Base-by-base conservation (phyloP, 768 basidiomycete genomes). In the Russula vinacea region DNA sequence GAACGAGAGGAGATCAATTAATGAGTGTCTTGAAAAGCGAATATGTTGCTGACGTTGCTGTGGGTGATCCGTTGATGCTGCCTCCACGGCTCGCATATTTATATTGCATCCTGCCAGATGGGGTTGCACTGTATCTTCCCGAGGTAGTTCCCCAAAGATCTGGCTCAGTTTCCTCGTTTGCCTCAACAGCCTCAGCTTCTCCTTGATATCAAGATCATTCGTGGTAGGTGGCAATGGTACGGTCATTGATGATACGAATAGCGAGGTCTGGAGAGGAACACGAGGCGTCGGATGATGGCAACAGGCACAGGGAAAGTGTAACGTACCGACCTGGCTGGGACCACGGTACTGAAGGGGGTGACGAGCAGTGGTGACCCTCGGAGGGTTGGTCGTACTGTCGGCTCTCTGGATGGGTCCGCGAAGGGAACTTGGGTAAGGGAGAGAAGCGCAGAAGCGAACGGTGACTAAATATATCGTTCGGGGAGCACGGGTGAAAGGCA, bases 161-260 rank as follows among this genome's bases (percentile, higher is more conserved):
- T 73, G 76, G 65, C 76, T 78, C 53, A 83, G 71, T 66, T 79
- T 82, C 42, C 77, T 73, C 29, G 77, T 74, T 64, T 80, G 79
- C 69, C 74, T 75, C 58, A 80, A 64, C 56, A 78, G 69, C 65
- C 73, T 75, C 58, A 71, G 75, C 66, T 78, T 79, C 58, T 78
- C 73, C 59, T 68, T 67, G 16, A 71, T 70, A 58, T 73, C 73
- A 29, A 77, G 73, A 16, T 74, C 72, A 67, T 78, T 77, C 22
- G 70, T 67, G 29, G 72, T 76, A 42, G 73, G 70, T 39, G 74
- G 71, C 14, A 61, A 53, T 39, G 44, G 29, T 5, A 32, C n/a
- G n/a, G 64, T 44, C 58, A 35, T 26, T 24, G 56, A 42, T 58
- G 62, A 54, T 32, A 60, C 58, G n/a, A 8, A n/a, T 5, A 6